phyloP scores from a whole-genome alignment of 345 rosid genomes.

The Populus deltoides region DNA sequence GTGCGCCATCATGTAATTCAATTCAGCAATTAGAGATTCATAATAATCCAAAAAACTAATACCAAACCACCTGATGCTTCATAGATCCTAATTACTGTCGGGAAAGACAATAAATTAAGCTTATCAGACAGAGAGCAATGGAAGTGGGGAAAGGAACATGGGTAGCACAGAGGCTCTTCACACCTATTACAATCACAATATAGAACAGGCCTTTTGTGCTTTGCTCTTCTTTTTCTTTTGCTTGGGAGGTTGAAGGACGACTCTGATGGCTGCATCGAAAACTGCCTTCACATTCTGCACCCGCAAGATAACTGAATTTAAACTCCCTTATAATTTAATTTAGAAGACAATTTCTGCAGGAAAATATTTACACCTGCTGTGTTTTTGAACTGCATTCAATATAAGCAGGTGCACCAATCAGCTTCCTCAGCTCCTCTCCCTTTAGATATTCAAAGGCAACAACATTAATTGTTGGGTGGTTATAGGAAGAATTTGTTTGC shows the following conservation, averaged over 20 bases:
- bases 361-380: constrained; percentile 55
- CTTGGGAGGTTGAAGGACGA: constrained; percentile 84
- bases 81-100: constrained; percentile 24
- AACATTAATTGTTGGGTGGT: not conserved
- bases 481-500: not conserved
- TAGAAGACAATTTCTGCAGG: not conserved
- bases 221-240: constrained; percentile 80
- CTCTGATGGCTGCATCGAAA: constrained; percentile 79
- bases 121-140: constrained; percentile 28
- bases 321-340: not conserved
- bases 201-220: constrained; percentile 71
- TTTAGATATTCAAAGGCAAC: constrained; percentile 15
- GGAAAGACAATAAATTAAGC: constrained; percentile 18
- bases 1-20: constrained; percentile 15
- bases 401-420: constrained; percentile 80
- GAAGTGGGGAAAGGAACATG: constrained; percentile 17
- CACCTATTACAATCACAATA: constrained; percentile 48
- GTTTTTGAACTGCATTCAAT: constrained; percentile 93
- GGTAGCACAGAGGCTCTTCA: constrained; percentile 10
- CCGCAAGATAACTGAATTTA: not conserved
- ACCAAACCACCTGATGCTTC: constrained; percentile 34
- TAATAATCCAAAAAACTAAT: constrained; percentile 29
- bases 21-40: constrained; percentile 31
- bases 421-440: constrained; percentile 96
- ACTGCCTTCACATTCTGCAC: constrained; percentile 83